Conservation (phyloP, 495 filamentous ascomycete genomes). For the Chaetomium tenue region DNA sequence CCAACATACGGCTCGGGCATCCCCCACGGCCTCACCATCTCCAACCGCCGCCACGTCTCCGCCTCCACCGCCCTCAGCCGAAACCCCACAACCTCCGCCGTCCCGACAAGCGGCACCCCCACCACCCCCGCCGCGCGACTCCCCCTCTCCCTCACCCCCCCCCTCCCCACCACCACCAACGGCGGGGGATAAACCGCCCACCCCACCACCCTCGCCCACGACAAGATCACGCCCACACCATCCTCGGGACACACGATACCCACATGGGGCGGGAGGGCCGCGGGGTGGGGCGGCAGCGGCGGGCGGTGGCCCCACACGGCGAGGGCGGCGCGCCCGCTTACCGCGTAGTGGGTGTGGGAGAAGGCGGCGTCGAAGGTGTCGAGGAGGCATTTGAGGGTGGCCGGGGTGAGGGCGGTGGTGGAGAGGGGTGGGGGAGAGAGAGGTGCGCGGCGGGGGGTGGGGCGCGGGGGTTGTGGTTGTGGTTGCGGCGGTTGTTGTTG, state of each 20-base stretch:
- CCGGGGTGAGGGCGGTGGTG: constrained; percentile 17
- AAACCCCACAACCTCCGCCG: background rate
- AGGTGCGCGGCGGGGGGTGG: background rate
- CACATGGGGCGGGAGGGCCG: constrained; percentile 20
- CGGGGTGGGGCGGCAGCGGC: too few species aligned
- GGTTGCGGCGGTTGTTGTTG: too few species aligned
- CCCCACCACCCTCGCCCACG: constrained; percentile 32
- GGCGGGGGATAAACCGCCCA: constrained; percentile 2
- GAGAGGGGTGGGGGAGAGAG: background rate
- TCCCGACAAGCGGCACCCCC: background rate
- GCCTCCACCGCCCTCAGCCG: background rate
- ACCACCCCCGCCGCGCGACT: background rate
- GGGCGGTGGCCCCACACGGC: constrained; percentile 32
- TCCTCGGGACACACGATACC: constrained; percentile 36
- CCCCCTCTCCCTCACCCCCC: background rate
- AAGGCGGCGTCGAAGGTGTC: constrained; percentile 33
- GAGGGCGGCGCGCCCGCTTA: constrained; percentile 41
- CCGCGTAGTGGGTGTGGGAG: constrained; percentile 41
- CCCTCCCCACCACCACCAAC: background rate
- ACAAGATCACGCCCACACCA: constrained; percentile 29
- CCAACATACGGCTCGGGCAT: background rate
- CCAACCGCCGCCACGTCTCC: background rate
- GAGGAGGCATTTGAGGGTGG: constrained; percentile 30
- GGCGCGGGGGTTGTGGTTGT: background rate
- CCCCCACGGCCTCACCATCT: background rate